Evolutionary conservation across 2,329 filamentous ascomycete species (phyloP).

Genomic region (Stagonosporopsis tanaceti): DNA sequence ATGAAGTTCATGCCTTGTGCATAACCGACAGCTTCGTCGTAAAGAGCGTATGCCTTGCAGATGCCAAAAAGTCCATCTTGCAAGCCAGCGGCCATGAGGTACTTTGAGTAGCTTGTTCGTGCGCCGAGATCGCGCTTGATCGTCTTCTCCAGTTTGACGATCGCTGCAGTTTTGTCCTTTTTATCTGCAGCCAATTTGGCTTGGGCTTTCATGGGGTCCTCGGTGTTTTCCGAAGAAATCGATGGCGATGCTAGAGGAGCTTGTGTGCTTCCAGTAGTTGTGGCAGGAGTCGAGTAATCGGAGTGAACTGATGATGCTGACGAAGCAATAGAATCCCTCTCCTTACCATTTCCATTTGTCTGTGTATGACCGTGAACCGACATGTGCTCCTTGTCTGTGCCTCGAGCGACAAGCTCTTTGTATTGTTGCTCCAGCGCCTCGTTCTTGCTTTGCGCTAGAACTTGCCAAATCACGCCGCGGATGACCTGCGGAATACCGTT

Average conservation of each 20-base stretch:
- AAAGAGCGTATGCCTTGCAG: conserved; percentile 96
- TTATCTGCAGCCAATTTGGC: conserved; percentile 70
- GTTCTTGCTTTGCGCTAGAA: conserved; percentile 93
- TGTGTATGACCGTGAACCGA: conserved; percentile 32
- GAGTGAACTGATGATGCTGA: conserved; percentile 88
- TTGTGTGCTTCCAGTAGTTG: conserved; percentile 56
- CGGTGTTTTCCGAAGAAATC: conserved; percentile 63
- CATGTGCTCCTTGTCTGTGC: conserved; percentile 75
- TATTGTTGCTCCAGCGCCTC: conserved; percentile 90
- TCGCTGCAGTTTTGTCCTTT: conserved; percentile 74
- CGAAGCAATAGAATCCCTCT: conserved; percentile 73
- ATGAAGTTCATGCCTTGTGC: conserved; percentile 99
- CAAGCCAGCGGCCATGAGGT: conserved; percentile 86
- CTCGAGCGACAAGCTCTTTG: conserved; percentile 77
- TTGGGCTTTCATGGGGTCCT: conserved; percentile 71
- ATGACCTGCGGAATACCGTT: conserved; percentile 94
- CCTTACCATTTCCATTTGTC: conserved; percentile 62
- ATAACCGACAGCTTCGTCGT: conserved; percentile 93
- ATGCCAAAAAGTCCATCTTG: conserved; percentile 95
- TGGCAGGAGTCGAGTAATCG: conserved; percentile 70
- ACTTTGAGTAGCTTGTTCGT: conserved; percentile 95
- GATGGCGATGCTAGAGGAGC: conserved; percentile 57
- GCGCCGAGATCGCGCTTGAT: conserved; percentile 92
- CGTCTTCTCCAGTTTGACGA: conserved; percentile 86
- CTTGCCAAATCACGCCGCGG: conserved; percentile 98